Evolutionary conservation across 768 basidiomycete species (phyloP), one percentile per base, ranked within the genome.

Genomic region (Ramaria sp.): DNA sequence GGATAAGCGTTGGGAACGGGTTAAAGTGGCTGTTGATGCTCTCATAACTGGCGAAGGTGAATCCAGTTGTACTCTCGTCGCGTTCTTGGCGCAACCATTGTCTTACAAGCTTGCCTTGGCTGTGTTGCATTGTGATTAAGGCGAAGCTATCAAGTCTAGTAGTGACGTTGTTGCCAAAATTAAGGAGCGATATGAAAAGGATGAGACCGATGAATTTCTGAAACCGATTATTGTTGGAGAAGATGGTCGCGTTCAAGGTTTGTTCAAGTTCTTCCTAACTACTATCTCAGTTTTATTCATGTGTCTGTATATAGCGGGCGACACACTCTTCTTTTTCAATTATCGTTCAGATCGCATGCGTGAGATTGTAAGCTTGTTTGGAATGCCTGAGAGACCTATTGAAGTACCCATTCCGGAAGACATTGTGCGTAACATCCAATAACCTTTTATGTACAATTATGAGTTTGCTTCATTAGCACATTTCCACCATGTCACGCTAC

Each of bases 301-400:
- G 37, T 37, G 15, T 37, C 6, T 38, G 36, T 38, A 5, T 34
- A 7, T 59, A 90, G 90, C 91, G 55, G 76, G 73, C 41, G 93
- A 96, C 67, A 94, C 92, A 0, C 64, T 97, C 3, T 96, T 95
- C 78, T 82, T 88, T 72, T 97, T 95, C 82, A 97, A 97, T 73
- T 96, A 97, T 69, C 84, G 94, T 57, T 94, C 93, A 0, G 93
- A 97, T 67, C 84, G 94, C 51, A 90, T 97, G 87, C 82, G 93
- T 45, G 93, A 97, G 70, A 84, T 96, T 57, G 76, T 72, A n/a
- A 71, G 78, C 27, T 80, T 97, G 7, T 78, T 96, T 51, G 93
- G 92, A 18, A 67, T 83, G 3, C 80, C 82, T 3, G 83, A 89
- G 60, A 90, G 88, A 67, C 89, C 90, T 1, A 78, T 92, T 67